Percentiles rank a stretch among this genome's conserved stretches.
phyloP scores from a whole-genome alignment of 352 stramenopile genomes.

The Pythium catenulatum region DNA sequence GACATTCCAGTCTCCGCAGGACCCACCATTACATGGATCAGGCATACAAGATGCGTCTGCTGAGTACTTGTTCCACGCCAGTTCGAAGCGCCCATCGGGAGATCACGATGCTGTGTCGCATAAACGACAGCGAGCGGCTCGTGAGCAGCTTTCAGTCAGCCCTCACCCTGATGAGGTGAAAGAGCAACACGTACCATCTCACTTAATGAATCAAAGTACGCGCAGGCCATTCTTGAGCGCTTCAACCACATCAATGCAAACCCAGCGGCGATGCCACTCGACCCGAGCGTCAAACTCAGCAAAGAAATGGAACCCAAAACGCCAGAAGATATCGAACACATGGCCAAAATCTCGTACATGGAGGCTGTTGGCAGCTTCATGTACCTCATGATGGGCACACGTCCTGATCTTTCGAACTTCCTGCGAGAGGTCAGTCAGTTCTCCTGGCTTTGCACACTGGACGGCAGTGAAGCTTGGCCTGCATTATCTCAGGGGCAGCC shows the following conservation, averaged over 20 bases:
- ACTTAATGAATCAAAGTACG: not conserved
- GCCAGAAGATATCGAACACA: not conserved
- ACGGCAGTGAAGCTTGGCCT: constrained; percentile 31
- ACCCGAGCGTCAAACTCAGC: not conserved
- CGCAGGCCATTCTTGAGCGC: too few species aligned
- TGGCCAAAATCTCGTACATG: not conserved
- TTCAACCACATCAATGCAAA: not conserved
- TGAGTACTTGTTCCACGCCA: constrained; percentile 9
- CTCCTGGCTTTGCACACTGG: constrained; percentile 31
- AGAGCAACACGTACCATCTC: too few species aligned
- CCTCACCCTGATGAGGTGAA: too few species aligned
- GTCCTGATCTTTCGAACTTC: constrained; percentile 15
- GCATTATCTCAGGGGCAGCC: constrained; percentile 21
- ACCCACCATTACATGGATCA: not conserved
- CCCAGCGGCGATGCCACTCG: not conserved
- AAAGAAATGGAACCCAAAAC: not conserved
- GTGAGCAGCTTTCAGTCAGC: not conserved
- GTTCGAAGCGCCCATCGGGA: not conserved
- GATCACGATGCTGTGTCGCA: not conserved
- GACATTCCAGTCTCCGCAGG: not conserved
- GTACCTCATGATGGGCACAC: constrained; percentile 50
- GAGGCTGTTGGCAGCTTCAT: constrained; percentile 40
- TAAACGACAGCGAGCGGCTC: too few species aligned
- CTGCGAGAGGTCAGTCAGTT: constrained; percentile 43
- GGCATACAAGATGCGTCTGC: not conserved